Conservation (phyloP, 257 asterid species). For the Gardenia jasminoides region DNA sequence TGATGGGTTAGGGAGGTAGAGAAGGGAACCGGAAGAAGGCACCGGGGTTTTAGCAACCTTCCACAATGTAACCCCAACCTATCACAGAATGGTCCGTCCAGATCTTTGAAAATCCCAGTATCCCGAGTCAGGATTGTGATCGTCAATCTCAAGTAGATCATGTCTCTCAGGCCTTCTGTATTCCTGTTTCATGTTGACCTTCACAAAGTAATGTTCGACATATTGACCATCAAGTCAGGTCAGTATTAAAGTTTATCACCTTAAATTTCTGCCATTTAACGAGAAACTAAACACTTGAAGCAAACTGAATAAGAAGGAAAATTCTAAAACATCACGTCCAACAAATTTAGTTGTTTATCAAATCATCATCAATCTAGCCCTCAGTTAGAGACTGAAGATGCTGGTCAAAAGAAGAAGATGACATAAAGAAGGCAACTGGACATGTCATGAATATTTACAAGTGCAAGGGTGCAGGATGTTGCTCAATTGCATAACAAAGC, state of each 20-base stretch:
- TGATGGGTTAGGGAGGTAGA: not conserved
- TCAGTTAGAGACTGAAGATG: not conserved
- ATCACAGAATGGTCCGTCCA: not conserved
- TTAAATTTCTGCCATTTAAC: not conserved
- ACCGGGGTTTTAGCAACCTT: not conserved
- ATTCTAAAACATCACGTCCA: constrained; percentile 7
- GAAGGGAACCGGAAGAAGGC: not conserved
- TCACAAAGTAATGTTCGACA: not conserved
- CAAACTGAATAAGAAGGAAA: not conserved
- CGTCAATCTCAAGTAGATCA: not conserved
- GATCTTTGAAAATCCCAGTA: not conserved
- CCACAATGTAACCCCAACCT: not conserved
- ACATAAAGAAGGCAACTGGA: not conserved
- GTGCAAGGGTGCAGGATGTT: constrained; percentile 4
- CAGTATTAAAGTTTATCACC: not conserved
- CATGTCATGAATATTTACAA: constrained; percentile 15
- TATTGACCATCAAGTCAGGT: not conserved
- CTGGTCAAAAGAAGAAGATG: not conserved
- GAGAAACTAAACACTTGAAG: not conserved
- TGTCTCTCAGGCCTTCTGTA: not conserved
- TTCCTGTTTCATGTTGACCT: not conserved
- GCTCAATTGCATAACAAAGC: not conserved
- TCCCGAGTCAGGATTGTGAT: not conserved
- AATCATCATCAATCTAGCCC: not conserved
- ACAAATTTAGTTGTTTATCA: not conserved